Base-by-base conservation (phyloP, 148 eudicot genomes). In the Rhododendron vialii region DNA sequence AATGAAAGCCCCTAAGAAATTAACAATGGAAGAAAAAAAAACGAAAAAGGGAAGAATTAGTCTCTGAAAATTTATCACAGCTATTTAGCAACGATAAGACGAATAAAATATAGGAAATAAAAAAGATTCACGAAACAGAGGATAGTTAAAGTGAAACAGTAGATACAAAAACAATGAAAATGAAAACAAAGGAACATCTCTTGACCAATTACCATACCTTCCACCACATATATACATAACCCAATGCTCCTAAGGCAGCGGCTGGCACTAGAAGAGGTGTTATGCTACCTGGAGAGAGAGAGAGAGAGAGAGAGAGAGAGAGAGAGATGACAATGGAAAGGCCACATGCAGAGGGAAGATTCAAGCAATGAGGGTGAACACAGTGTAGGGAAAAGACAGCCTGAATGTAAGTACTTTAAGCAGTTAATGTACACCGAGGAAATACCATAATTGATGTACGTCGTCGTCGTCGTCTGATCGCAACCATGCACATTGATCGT, bases 221-320 rank as follows among this genome's bases (percentile, higher is more conserved):
- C 99, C 96, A 96, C 99, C 98, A 95, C 98, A 96, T 96, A 89
- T 93, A 96, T 78, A 91, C 99, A 90, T 95, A 96, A 80, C 98
- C 95, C 89, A 94, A 18, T 57, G 96, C 96, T 71, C 99, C 98
- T 80, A 94, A 20, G 59, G 96, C 87, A 71, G 94, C 98, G 88
- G 95, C 99, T 35, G 98, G 98, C 85, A 93, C 86, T 51, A 93
- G 85, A 33, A 95, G 87, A 85, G 93, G 86, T 83, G 93, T 67
- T 20, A 87, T 30, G 82, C 57, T 87, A 90, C 93, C 98, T 93
- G 89, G 18, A 24, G 55, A 24, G 55, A 51, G 55, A 51, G 55
- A 13, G 43, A 38, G 18, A 24, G 55, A 51, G 55, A 51, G 55
- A 13, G 43, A 38, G 55, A 51, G 55, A 51, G 57, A 51, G 57